Evolutionary conservation across 805 yeast species (phyloP).

Genomic region (Starmerella roubikii): DNA sequence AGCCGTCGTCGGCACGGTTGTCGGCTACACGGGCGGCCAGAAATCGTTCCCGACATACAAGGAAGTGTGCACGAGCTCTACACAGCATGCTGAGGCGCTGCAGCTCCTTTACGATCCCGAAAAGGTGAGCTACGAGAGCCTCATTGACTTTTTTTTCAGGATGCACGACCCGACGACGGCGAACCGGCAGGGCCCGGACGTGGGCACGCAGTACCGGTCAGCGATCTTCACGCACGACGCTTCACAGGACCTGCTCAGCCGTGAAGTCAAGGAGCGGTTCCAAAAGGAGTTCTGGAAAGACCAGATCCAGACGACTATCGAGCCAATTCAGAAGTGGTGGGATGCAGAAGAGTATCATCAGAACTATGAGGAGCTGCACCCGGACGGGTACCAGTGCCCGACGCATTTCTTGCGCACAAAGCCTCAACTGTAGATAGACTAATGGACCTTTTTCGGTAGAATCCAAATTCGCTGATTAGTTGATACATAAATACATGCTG

Average conservation of each 20-base stretch:
- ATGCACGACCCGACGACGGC: slow-evolving; percentile 89
- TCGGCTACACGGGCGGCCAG: slow-evolving; percentile 81
- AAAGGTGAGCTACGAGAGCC: slow-evolving; percentile 40
- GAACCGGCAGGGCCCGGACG: slow-evolving; percentile 75
- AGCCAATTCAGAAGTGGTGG: slow-evolving; percentile 55
- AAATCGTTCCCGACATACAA: slow-evolving; percentile 43
- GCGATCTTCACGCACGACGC: slow-evolving; percentile 54
- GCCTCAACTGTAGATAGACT: slow-evolving; percentile 26
- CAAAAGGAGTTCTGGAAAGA: slow-evolving; percentile 68
- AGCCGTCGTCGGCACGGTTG: slow-evolving; percentile 62
- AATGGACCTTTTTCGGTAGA: background rate
- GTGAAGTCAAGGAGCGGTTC: slow-evolving; percentile 35
- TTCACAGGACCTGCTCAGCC: slow-evolving; percentile 37
- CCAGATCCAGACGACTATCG: slow-evolving; percentile 54
- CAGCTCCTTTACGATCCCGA: slow-evolving; percentile 74
- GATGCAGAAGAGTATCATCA: slow-evolving; percentile 98
- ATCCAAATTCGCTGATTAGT: background rate
- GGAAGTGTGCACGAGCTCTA: slow-evolving; percentile 62
- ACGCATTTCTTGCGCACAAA: slow-evolving; percentile 64
- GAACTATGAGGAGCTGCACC: slow-evolving; percentile 61
- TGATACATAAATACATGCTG: background rate
- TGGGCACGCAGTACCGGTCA: slow-evolving; percentile 81
- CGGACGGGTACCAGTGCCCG: slow-evolving; percentile 81
- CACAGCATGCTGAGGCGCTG: slow-evolving; percentile 69
- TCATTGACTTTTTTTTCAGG: slow-evolving; percentile 72